Percentiles rank a stretch among this genome's conserved stretches.
These are phyloP conservation scores for Colletotrichum noveboracense DNA, from an alignment of 2,329 filamentous ascomycete species.

Conservation along the genomic window DNA sequence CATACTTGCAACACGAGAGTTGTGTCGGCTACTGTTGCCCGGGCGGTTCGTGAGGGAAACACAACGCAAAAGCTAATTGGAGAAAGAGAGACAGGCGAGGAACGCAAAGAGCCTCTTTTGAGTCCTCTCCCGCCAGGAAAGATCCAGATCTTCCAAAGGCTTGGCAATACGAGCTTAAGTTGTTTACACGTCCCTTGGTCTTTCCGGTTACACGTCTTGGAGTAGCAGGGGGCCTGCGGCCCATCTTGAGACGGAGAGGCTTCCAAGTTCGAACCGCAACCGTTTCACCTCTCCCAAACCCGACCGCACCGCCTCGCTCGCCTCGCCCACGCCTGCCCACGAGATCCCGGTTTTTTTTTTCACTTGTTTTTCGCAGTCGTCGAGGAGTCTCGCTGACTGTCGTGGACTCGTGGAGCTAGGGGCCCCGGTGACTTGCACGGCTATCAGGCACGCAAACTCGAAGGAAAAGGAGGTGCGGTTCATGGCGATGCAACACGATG, in stretches of 20 bases:
- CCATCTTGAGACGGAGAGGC: constrained; percentile 18
- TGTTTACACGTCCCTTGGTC: background rate
- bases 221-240: constrained; percentile 8
- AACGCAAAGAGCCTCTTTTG: background rate
- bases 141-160: background rate
- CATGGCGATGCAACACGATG: background rate
- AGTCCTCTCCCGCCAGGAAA: background rate
- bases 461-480: background rate
- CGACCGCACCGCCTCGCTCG: constrained; percentile 15
- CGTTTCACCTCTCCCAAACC: constrained; percentile 14
- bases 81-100: background rate
- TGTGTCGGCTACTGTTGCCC: background rate
- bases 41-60: background rate
- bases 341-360: background rate
- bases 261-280: constrained; percentile 21
- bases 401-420: background rate
- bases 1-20: background rate
- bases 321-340: background rate
- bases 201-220: constrained; percentile 14
- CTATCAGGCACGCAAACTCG: background rate
- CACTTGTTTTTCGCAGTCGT: background rate
- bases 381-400: background rate
- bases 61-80: background rate
- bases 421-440: background rate
- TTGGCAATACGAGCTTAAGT: constrained; percentile 14